phyloP scores from a whole-genome alignment of 2,329 filamentous ascomycete genomes.

The Xylaria sp. region DNA sequence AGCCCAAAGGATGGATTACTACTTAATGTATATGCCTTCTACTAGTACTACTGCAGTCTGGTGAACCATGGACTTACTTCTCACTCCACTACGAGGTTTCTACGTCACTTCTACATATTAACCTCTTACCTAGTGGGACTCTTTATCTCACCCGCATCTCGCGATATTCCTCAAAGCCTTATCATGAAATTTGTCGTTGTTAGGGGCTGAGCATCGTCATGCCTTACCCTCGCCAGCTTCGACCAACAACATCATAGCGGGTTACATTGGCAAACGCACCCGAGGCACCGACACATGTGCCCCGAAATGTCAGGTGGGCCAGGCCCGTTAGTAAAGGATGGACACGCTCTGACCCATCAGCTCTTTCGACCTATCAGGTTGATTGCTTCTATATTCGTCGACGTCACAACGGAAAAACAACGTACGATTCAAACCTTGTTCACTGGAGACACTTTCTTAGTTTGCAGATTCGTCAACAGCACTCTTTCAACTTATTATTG shows the following conservation, averaged over 20 bases:
- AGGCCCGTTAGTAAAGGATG: slow-evolving; percentile 2
- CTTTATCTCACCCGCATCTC: not conserved
- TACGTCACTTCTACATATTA: slow-evolving; percentile 12
- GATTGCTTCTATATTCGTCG: not conserved
- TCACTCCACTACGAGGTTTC: not conserved
- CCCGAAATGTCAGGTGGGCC: slow-evolving; percentile 24
- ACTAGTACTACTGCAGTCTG: not conserved
- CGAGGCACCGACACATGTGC: slow-evolving; percentile 14
- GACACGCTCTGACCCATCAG: slow-evolving; percentile 13
- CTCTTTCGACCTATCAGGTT: slow-evolving; percentile 22
- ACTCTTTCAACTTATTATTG: not conserved
- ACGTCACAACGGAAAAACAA: slow-evolving; percentile 30
- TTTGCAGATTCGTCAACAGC: not conserved
- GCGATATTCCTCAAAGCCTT: not conserved
- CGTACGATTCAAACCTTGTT: slow-evolving; percentile 10
- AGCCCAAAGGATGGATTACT: slow-evolving; percentile 21
- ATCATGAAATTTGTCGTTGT: not conserved
- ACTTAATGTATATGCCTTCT: not conserved
- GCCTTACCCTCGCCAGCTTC: not conserved
- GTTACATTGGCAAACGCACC: slow-evolving; percentile 7
- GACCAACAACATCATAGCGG: slow-evolving; percentile 6
- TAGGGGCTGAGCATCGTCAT: slow-evolving; percentile 13
- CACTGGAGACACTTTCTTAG: not conserved
- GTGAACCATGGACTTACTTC: slow-evolving; percentile 2
- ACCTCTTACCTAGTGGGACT: not conserved